Evolutionary conservation across 1,139 yeast genomes (phyloP).

Genomic region (Lodderomyces metapsilosis): DNA sequence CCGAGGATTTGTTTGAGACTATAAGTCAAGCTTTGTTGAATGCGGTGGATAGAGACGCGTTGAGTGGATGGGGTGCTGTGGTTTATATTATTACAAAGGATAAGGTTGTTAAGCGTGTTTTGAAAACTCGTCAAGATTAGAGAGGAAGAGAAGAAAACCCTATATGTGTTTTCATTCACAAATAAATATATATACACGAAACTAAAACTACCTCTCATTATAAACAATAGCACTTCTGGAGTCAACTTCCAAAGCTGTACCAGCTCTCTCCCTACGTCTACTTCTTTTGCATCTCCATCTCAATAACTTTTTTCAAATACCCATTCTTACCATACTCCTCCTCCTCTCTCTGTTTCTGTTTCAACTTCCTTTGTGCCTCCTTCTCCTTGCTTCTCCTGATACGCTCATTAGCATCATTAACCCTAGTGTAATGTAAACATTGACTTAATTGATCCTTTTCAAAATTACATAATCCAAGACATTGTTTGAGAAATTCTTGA

Average conservation of each 20-base stretch:
- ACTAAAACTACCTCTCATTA: not conserved
- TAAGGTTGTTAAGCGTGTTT: constrained; percentile 79
- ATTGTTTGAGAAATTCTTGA: constrained; percentile 64
- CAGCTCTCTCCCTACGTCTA: too few species aligned
- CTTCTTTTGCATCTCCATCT: constrained; percentile 23
- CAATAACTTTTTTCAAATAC: constrained; percentile 65
- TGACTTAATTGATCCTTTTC: constrained; percentile 75
- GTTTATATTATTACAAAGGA: constrained; percentile 93
- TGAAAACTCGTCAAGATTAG: constrained; percentile 91
- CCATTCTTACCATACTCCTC: constrained; percentile 80
- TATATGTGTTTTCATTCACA: too few species aligned
- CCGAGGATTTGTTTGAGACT: constrained; percentile 95
- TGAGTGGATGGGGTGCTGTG: constrained; percentile 98
- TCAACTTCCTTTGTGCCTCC: constrained; percentile 52
- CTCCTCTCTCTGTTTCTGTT: constrained; percentile 64
- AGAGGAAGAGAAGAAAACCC: not conserved
- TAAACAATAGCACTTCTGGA: too few species aligned
- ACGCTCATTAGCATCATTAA: constrained; percentile 63
- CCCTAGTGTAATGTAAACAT: constrained; percentile 79
- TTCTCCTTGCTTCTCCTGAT: constrained; percentile 57
- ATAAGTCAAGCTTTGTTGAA: constrained; percentile 90
- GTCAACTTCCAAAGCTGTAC: too few species aligned
- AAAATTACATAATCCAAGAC: constrained; percentile 84
- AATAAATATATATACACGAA: constrained; percentile 7
- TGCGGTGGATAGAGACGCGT: constrained; percentile 96